phyloP scores from a whole-genome alignment of 1,139 yeast genomes.

The Hanseniaspora sp. region DNA sequence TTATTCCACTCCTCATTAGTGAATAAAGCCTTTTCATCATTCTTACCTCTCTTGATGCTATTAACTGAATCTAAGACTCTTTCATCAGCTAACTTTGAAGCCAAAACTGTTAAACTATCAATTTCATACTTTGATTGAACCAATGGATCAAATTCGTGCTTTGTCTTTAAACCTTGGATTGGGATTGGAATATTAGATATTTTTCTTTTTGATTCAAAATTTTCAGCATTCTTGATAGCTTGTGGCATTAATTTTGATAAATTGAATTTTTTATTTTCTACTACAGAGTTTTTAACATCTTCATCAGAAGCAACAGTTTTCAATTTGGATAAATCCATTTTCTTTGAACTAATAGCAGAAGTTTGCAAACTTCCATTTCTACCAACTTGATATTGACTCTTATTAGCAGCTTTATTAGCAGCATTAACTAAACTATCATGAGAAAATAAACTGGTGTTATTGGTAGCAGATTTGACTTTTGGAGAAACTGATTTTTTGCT shows the following conservation, averaged over 20 bases:
- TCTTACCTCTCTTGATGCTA: constrained; percentile 34
- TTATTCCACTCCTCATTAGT: constrained; percentile 33
- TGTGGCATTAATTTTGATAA: constrained; percentile 14
- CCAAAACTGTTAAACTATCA: constrained; percentile 25
- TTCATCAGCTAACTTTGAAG: constrained; percentile 31
- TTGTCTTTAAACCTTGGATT: constrained; percentile 9
- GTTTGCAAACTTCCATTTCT: constrained; percentile 1
- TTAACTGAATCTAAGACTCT: constrained; percentile 18
- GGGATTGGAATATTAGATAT: constrained; percentile 10
- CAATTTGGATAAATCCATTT: constrained; percentile 10
- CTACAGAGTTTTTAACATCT: neutral
- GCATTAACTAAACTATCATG: constrained; percentile 29
- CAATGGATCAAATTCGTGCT: constrained; percentile 34
- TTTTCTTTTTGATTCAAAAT: neutral
- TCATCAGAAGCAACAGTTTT: constrained; percentile 9
- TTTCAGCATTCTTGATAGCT: constrained; percentile 16
- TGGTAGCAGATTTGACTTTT: constrained; percentile 20
- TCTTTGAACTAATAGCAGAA: neutral
- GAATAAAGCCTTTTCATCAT: constrained; percentile 25
- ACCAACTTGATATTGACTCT: neutral
- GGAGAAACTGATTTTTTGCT: constrained; percentile 16
- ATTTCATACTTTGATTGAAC: constrained; percentile 55
- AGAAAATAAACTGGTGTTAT: constrained; percentile 16
- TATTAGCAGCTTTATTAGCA: constrained; percentile 30
- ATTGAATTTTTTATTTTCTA: constrained; percentile 11